Percentiles rank a stretch among this genome's conserved stretches.
phyloP scores from a whole-genome alignment of 148 eudicot genomes.

The Persicaria maculosa region DNA sequence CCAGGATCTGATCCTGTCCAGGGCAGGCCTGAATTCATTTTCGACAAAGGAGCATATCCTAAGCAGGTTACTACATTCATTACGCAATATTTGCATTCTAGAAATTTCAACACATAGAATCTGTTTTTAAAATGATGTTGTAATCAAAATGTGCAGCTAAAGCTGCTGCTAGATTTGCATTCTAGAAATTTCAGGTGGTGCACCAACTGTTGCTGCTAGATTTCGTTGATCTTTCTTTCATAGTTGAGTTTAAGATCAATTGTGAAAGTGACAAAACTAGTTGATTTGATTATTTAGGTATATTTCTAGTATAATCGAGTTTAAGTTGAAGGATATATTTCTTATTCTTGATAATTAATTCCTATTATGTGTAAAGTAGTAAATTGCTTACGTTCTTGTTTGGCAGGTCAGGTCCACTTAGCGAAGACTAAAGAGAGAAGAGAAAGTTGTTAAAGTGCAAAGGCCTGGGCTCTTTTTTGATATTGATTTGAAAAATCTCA shows the following conservation, averaged over 20 bases:
- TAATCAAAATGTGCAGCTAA: slow-evolving; percentile 48
- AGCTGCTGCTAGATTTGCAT: no score
- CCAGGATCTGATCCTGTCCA: slow-evolving; percentile 84
- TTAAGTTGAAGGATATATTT: no score
- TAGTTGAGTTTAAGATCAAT: no score
- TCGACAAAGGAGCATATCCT: slow-evolving; percentile 75
- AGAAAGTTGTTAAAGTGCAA: slow-evolving; percentile 88
- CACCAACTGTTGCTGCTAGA: no score
- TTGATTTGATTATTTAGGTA: no score
- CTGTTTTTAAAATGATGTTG: slow-evolving; percentile 4
- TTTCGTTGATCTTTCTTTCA: no score
- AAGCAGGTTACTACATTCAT: slow-evolving; percentile 53
- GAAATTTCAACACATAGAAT: slow-evolving; percentile 7
- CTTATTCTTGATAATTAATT: no score
- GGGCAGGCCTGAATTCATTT: slow-evolving; percentile 77
- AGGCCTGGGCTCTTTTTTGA: slow-evolving; percentile 96
- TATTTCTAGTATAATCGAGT: no score
- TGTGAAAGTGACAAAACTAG: no score
- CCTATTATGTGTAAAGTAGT: no score
- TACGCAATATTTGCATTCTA: not conserved
- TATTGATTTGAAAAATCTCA: slow-evolving; percentile 94
- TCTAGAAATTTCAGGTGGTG: no score
- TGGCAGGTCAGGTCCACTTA: slow-evolving; percentile 78
- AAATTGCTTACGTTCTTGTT: no score
- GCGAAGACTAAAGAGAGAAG: slow-evolving; percentile 81